Evolutionary conservation across 83 land plant species (phyloP).

Genomic region (Diphasiastrum complanatum): DNA sequence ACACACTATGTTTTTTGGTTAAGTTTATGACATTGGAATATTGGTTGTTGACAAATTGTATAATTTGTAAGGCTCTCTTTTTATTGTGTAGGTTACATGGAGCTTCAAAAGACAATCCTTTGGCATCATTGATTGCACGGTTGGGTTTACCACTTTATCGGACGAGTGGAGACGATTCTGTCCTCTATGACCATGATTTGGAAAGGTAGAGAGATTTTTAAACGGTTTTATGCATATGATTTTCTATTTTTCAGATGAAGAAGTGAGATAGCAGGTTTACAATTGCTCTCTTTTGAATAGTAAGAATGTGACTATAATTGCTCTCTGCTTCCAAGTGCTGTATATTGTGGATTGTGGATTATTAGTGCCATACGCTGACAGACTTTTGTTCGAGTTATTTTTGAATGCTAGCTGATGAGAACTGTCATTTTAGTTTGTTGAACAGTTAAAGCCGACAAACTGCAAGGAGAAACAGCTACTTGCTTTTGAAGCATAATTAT

Average conservation of each 20-base stretch:
- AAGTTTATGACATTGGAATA: neutral
- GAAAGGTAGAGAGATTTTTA: constrained; percentile 17
- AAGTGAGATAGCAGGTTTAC: neutral
- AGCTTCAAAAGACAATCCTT: constrained; percentile 19
- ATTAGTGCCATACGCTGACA: no score
- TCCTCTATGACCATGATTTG: constrained; percentile 26
- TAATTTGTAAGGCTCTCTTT: neutral
- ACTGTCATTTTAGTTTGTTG: no score
- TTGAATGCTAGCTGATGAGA: no score
- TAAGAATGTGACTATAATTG: neutral
- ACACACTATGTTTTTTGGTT: neutral
- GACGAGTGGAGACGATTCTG: constrained; percentile 30
- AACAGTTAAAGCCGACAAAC: no score
- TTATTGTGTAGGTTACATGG: constrained; percentile 24
- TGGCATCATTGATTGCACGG: constrained; percentile 22
- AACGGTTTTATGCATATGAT: neutral
- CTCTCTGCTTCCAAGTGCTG: no score
- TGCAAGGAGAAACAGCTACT: no score
- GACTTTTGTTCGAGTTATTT: no score
- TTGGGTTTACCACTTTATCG: constrained; percentile 23
- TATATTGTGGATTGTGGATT: no score
- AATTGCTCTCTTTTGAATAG: neutral
- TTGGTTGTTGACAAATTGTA: neutral
- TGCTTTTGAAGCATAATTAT: no score
- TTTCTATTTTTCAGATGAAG: neutral